Evolutionary conservation across 306 rosid genomes (phyloP).

Genomic region (Lathyrus aphaca): DNA sequence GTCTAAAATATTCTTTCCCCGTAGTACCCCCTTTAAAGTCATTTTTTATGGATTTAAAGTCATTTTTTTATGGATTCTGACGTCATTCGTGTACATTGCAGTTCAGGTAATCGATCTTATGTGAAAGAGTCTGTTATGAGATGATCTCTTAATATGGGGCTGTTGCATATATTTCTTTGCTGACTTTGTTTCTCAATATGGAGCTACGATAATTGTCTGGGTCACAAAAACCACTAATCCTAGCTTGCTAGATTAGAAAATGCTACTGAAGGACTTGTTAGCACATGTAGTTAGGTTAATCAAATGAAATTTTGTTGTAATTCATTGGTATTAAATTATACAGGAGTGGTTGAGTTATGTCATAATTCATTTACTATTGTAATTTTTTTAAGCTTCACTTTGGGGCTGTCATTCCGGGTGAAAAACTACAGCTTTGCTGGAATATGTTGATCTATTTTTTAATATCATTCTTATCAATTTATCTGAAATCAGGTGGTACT

Average conservation of each 20-base stretch:
- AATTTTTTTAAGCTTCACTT: constrained; percentile 15
- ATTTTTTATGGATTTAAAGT: constrained; percentile 14
- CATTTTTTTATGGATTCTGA: constrained; percentile 33
- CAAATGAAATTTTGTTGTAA: constrained; percentile 49
- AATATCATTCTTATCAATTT: constrained; percentile 18
- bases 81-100: constrained; percentile 51
- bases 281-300: constrained; percentile 39
- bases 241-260: constrained; percentile 46
- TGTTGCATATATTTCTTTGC: constrained; percentile 34
- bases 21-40: not conserved
- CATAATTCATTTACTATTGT: constrained; percentile 27
- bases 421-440: constrained; percentile 6
- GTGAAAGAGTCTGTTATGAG: constrained; percentile 96
- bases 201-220: constrained; percentile 29
- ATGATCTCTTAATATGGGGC: constrained; percentile 50
- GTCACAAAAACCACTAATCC: constrained; percentile 41
- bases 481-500: not conserved
- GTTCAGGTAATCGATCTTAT: constrained; percentile 86
- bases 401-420: constrained; percentile 6
- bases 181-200: constrained; percentile 36
- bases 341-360: constrained; percentile 16
- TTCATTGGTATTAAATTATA: constrained; percentile 28
- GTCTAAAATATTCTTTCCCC: constrained; percentile 39
- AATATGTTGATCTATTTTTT: constrained; percentile 7
- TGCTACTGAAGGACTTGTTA: constrained; percentile 32